phyloP scores from a whole-genome alignment of 2,329 filamentous ascomycete genomes.

The Chrysosphaeria jannelii region DNA sequence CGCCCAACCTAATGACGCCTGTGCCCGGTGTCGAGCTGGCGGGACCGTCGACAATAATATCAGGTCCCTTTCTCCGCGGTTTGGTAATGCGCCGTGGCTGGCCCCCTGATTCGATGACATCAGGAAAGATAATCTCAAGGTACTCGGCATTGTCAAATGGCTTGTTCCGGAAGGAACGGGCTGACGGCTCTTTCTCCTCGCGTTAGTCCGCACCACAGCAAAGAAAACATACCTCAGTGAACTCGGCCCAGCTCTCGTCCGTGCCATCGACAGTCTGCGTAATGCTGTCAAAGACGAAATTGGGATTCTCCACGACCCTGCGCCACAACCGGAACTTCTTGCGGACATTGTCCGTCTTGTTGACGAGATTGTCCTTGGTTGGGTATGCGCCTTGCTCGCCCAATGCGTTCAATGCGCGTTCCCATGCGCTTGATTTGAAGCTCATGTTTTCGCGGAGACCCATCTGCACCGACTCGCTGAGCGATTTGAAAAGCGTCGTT shows the following conservation, averaged over 20 bases:
- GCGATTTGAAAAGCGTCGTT: conserved; percentile 27
- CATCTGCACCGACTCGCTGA: conserved; percentile 26
- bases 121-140: conserved; percentile 28
- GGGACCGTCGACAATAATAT: conserved; percentile 11
- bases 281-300: conserved; percentile 21
- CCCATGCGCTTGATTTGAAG: conserved; percentile 31
- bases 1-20: conserved; percentile 15
- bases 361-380: conserved; percentile 29
- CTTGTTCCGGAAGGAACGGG: conserved; percentile 22
- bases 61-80: conserved; percentile 17
- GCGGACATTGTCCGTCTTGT: conserved; percentile 31
- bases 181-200: conserved; percentile 27
- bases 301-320: conserved; percentile 23
- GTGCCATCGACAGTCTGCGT: conserved; percentile 21
- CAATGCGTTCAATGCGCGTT: conserved; percentile 21
- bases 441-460: conserved; percentile 18
- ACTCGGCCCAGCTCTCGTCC: conserved; percentile 23
- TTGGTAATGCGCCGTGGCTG: conserved; percentile 28
- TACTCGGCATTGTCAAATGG: conserved; percentile 29
- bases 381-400: conserved; percentile 24
- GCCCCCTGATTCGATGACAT: conserved; percentile 26
- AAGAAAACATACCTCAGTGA: too few relatives aligned
- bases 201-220: too few relatives aligned
- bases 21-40: conserved; percentile 16
- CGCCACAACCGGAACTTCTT: conserved; percentile 32